A percentile compares a stretch with the other conserved stretches of the same genome.
Conservation (phyloP, 1,284 basidiomycete species). For the Anthracocystis panici-leucophaei region DNA sequence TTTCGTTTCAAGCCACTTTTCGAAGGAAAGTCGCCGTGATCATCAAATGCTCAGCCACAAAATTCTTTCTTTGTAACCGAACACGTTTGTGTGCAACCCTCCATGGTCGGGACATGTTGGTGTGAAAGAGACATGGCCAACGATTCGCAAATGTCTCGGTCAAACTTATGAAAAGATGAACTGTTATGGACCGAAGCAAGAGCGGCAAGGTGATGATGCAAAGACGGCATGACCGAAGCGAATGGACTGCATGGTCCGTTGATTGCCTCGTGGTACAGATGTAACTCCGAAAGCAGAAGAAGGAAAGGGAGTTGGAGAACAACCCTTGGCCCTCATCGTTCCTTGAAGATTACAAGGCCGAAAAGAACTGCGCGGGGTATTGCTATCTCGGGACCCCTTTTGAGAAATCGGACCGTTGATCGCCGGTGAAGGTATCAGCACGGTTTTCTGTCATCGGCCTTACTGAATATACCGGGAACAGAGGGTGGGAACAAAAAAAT, state of each 20-base stretch:
- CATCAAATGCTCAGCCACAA: constrained; percentile 1
- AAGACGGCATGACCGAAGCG: constrained; percentile 1
- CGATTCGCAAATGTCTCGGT: neutral
- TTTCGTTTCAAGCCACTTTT: constrained; percentile 8
- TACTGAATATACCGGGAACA: too few species aligned
- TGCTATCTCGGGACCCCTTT: neutral
- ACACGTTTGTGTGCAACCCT: neutral
- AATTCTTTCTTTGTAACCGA: neutral
- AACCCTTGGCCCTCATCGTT: constrained; percentile 1
- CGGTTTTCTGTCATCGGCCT: too few species aligned
- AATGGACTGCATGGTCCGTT: too few species aligned
- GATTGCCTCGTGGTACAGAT: neutral
- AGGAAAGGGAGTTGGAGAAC: too few species aligned
- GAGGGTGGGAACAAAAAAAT: constrained; percentile 4
- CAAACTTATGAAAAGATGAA: neutral
- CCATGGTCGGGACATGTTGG: too few species aligned
- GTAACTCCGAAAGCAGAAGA: neutral
- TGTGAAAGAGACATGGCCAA: too few species aligned
- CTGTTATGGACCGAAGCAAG: constrained; percentile 2
- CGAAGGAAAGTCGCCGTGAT: constrained; percentile 4
- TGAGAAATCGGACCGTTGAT: too few species aligned
- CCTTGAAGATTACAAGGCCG: neutral
- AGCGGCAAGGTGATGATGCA: neutral
- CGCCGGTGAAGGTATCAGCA: too few species aligned
- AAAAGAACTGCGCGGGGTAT: neutral